Conservation (phyloP, 345 rosid genomes). For the Excoecaria cochinchinensis region DNA sequence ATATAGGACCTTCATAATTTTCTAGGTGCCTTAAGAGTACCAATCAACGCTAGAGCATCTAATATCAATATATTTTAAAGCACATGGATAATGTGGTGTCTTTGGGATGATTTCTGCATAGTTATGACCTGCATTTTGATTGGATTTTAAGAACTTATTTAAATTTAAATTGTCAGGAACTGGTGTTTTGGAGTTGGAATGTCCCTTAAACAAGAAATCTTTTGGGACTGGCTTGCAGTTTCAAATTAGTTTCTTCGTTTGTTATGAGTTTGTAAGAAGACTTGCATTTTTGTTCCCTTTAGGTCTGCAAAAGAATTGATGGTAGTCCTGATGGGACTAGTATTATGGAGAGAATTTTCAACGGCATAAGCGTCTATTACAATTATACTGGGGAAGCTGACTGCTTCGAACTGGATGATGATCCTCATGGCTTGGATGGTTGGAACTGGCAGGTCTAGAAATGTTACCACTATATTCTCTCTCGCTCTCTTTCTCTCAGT, state of each 20-base stretch:
- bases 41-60: background rate
- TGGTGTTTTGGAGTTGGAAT: constrained; percentile 1
- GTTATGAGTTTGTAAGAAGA: background rate
- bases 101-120: constrained; percentile 1
- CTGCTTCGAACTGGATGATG: constrained; percentile 88
- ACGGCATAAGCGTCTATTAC: constrained; percentile 71
- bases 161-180: background rate
- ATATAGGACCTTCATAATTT: background rate
- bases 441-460: constrained; percentile 90
- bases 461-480: background rate
- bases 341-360: constrained; percentile 65
- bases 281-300: constrained; percentile 40
- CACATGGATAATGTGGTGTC: background rate
- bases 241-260: background rate
- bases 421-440: constrained; percentile 90
- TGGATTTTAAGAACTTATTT: background rate
- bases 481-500: background rate
- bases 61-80: background rate
- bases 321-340: constrained; percentile 48
- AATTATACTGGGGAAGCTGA: constrained; percentile 69
- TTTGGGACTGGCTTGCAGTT: background rate
- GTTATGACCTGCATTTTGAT: background rate
- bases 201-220: background rate
- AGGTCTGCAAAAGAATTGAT: constrained; percentile 85
- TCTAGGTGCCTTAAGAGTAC: background rate